Evolutionary conservation across 768 basidiomycete species (phyloP), one percentile per base, ranked within the genome.

Genomic region (Kockovaella imperatae): DNA sequence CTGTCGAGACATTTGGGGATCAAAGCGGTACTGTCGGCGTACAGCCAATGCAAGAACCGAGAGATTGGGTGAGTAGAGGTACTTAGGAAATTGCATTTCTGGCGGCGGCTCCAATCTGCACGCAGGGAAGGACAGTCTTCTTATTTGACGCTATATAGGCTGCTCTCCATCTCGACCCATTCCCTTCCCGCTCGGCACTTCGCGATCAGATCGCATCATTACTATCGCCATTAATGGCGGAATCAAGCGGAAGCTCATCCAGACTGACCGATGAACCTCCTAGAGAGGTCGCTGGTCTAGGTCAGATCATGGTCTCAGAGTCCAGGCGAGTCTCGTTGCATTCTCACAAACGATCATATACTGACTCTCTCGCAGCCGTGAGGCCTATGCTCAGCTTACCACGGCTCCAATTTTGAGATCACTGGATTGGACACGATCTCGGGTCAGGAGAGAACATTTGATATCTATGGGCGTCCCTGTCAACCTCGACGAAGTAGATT

Each of bases 361-460:
- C 44, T 28, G 23, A 13, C 6, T 4, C 1, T 17, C 31, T 15
- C 54, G 45, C 62, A 93, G 90, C 69, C 88, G 88, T 40, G 78
- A 83, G 52, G 71, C 88, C 45, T 87, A 88, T 71, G 80, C 77
- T 50, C 76, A 91, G 15, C 67, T 87, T 31, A 75, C 74, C 10
- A 77, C 83, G 54, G 77, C 82, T 1, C 81, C 84, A 2, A 83
- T 86, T 28, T 79, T 82, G 8, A 83, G 84, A 66, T 83, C 86
- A n/a, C 82, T 88, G 45, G 91, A 87, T 60, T 96, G 91, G 91
- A 90, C 82, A 42, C 83, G 88, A 39, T 93, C 89, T 48, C 80
- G 86, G 35, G 89, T 88, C 66, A 80, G 91, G 47, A 76, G 89
- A 40, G 87, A 89, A 64, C 87, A 95, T 62, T 76, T 96, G 40